Evolutionary conservation across 2,329 filamentous ascomycete genomes (phyloP).

Genomic region (Bipolaris oryzae): DNA sequence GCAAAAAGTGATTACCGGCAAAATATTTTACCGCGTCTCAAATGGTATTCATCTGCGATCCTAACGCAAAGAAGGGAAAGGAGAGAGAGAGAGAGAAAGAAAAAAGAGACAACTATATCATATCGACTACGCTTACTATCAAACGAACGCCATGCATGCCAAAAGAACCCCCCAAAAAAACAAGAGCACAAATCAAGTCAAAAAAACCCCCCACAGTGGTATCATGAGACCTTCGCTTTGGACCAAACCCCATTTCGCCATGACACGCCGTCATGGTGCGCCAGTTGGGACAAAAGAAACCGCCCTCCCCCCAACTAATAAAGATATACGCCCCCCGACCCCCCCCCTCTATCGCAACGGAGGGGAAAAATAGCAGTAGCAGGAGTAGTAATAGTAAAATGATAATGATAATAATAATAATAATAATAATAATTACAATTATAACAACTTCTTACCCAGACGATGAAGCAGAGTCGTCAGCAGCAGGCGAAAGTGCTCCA

Average conservation of each 20-base stretch:
- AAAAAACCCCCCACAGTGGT: conserved; percentile 9
- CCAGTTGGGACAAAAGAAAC: background rate
- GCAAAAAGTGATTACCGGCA: background rate
- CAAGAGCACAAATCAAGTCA: background rate
- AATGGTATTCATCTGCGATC: background rate
- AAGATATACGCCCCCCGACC: background rate
- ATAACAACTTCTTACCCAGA: conserved; percentile 26
- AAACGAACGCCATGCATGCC: conserved; percentile 4
- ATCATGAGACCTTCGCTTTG: conserved; percentile 9
- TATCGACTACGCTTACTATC: background rate
- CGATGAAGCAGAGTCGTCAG: conserved; percentile 39
- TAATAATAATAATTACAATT: background rate
- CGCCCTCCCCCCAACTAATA: too few relatives aligned
- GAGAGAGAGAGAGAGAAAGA: too few relatives aligned
- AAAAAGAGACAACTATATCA: background rate
- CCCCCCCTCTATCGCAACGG: background rate
- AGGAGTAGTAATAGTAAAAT: too few relatives aligned
- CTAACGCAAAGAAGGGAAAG: background rate
- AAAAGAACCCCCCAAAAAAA: background rate
- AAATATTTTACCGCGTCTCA: background rate
- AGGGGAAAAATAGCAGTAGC: background rate
- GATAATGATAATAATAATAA: too few relatives aligned
- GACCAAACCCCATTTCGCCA: background rate
- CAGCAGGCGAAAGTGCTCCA: conserved; percentile 27
- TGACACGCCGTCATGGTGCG: background rate